phyloP scores from a whole-genome alignment of 495 filamentous ascomycete species.

The Pyrenula massariospora region DNA sequence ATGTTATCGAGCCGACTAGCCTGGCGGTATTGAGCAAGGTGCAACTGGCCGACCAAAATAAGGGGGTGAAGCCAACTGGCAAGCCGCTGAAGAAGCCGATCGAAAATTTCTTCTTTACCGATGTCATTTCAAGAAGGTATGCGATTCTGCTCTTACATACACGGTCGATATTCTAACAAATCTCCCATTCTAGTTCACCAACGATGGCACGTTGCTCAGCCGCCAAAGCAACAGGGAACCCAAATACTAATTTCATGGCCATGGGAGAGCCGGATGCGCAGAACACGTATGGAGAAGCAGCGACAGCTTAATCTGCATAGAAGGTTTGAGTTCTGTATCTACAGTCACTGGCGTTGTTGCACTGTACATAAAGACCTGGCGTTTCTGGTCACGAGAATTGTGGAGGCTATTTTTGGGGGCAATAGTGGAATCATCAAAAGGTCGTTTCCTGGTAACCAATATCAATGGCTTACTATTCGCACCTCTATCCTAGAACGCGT shows the following conservation, averaged over 20 bases:
- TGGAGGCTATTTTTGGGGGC: not conserved
- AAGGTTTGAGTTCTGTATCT: too few relatives aligned
- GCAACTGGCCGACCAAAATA: constrained; percentile 91
- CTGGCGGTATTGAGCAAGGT: constrained; percentile 68
- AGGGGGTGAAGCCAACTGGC: constrained; percentile 56
- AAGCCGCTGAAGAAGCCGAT: constrained; percentile 69
- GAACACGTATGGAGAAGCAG: constrained; percentile 25
- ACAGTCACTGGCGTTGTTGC: too few relatives aligned
- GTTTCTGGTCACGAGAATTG: not conserved
- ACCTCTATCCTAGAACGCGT: too few relatives aligned
- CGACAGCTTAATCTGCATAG: constrained; percentile 1
- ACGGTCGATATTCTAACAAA: constrained; percentile 1
- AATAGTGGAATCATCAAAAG: not conserved
- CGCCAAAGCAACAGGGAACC: constrained; percentile 57
- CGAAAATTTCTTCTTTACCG: constrained; percentile 95
- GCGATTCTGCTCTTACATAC: constrained; percentile 11
- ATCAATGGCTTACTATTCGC: not conserved
- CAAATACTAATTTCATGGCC: constrained; percentile 79
- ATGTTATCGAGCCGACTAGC: constrained; percentile 70
- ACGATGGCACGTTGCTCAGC: constrained; percentile 95
- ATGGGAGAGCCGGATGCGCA: constrained; percentile 50
- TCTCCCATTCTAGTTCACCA: constrained; percentile 51
- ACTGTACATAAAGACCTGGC: not conserved
- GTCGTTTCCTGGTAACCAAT: not conserved
- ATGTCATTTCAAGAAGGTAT: constrained; percentile 87